Conservation (phyloP, 2,329 filamentous ascomycete species). For the Apiospora hydei region DNA sequence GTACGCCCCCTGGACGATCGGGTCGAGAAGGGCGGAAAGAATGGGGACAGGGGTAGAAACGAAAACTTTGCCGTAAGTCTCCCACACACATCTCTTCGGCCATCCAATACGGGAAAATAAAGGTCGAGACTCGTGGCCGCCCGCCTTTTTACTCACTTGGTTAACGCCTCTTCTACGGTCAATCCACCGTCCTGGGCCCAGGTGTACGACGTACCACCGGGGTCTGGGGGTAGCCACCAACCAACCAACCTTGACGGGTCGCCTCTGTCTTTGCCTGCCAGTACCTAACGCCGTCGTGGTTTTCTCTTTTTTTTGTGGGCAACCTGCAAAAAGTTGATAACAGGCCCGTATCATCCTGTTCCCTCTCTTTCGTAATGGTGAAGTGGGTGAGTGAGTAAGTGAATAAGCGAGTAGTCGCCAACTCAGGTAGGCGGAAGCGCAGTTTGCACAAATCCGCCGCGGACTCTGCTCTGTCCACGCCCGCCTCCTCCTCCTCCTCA, state of each 20-base stretch:
- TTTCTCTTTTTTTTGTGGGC: background rate
- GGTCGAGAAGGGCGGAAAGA: background rate
- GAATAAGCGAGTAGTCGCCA: background rate
- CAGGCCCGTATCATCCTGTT: background rate
- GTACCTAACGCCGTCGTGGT: background rate
- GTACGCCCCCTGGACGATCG: slow-evolving; percentile 7
- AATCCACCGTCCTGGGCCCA: slow-evolving; percentile 21
- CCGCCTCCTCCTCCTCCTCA: background rate
- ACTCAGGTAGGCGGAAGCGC: background rate
- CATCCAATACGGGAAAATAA: slow-evolving; percentile 15
- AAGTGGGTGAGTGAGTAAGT: background rate
- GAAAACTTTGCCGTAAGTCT: slow-evolving; percentile 17
- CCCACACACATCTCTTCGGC: background rate
- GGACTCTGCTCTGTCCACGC: background rate
- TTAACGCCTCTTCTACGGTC: slow-evolving; percentile 7
- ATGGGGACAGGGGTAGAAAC: slow-evolving; percentile 16
- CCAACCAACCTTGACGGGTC: background rate
- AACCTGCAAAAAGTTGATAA: background rate
- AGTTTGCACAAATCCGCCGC: background rate
- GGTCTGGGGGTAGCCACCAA: too few relatives aligned
- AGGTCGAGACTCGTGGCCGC: slow-evolving; percentile 18
- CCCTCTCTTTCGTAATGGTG: background rate
- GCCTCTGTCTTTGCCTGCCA: background rate
- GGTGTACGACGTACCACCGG: background rate
- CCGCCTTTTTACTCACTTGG: background rate